Percentiles rank a stretch among this genome's conserved stretches.
Evolutionary conservation across 495 filamentous ascomycete species (phyloP).

Genomic region (Tuber aestivum): DNA sequence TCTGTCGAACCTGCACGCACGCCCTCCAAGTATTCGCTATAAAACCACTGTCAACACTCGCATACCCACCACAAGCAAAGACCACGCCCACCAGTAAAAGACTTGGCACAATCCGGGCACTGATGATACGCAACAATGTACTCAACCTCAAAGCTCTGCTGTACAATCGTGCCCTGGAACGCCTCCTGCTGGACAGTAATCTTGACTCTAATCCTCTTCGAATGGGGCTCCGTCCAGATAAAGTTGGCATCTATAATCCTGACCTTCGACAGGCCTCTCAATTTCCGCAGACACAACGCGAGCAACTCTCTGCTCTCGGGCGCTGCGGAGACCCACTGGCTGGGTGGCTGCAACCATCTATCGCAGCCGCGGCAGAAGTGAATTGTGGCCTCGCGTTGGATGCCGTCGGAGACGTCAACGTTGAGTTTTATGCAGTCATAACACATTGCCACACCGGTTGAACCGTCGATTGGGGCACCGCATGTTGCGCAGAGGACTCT

Average conservation of each 20-base stretch:
- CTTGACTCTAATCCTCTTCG: conserved; percentile 79
- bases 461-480: conserved; percentile 87
- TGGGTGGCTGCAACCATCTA: conserved; percentile 83
- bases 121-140: conserved; percentile 85
- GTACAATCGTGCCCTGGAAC: conserved; percentile 68
- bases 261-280: conserved; percentile 75
- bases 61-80: background rate
- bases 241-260: conserved; percentile 92
- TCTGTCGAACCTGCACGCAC: conserved; percentile 86
- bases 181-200: conserved; percentile 86
- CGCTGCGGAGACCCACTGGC: conserved; percentile 71
- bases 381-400: conserved; percentile 75
- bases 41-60: conserved; percentile 6
- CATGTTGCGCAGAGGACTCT: conserved; percentile 95
- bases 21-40: conserved; percentile 88
- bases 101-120: conserved; percentile 85
- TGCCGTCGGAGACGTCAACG: conserved; percentile 87
- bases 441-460: conserved; percentile 77
- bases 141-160: conserved; percentile 90
- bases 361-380: conserved; percentile 89
- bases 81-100: conserved; percentile 49
- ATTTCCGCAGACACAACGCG: conserved; percentile 75
- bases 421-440: conserved; percentile 89
- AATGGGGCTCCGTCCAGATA: conserved; percentile 98
- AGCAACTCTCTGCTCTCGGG: conserved; percentile 85